phyloP scores from a whole-genome alignment of 225 moss, liverwort and hornwort species.

The Rhytidiadelphus loreus region DNA sequence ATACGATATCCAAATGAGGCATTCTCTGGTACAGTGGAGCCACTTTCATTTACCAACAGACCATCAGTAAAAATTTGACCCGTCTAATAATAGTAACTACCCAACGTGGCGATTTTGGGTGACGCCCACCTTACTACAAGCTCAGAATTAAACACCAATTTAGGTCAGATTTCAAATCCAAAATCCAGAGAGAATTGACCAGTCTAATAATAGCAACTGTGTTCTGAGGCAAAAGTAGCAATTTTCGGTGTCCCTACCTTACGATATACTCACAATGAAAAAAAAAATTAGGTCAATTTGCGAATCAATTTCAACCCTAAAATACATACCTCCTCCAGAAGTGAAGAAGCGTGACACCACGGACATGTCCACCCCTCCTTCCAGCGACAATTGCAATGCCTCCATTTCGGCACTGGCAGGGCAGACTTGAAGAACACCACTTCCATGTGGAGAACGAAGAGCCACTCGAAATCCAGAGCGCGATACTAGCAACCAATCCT shows the following conservation, averaged over 20 bases:
- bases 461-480: conserved; percentile 14
- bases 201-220: neutral
- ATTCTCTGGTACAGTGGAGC: neutral
- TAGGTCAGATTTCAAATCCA: neutral
- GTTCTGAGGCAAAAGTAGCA: neutral
- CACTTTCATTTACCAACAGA: neutral
- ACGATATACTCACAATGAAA: neutral
- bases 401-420: neutral
- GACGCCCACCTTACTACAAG: neutral
- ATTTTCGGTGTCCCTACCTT: neutral
- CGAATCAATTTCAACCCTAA: neutral
- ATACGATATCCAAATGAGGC: neutral
- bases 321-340: conserved; percentile 15
- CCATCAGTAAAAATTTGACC: neutral
- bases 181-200: neutral
- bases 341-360: neutral
- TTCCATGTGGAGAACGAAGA: conserved; percentile 3
- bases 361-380: neutral
- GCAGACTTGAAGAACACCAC: conserved; percentile 1
- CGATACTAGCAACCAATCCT: conserved; percentile 29
- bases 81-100: neutral
- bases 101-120: neutral
- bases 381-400: neutral
- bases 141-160: neutral
- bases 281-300: neutral